A percentile compares a stretch with the other conserved stretches of the same genome.
Evolutionary conservation across 345 rosid genomes (phyloP).

Genomic region (Lepidium africanum): DNA sequence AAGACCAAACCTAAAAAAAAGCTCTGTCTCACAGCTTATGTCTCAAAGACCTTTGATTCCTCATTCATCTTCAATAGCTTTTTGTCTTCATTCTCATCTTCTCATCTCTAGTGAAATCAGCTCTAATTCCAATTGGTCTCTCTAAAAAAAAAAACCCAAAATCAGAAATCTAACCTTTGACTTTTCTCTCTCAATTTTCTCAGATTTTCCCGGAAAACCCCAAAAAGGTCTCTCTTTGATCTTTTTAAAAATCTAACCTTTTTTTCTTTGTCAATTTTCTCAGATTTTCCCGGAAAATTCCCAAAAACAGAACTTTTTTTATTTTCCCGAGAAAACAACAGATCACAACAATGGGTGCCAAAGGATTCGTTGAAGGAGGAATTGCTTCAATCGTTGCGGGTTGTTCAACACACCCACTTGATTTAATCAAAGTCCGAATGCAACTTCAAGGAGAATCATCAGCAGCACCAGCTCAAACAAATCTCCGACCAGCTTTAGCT

Average conservation of each 20-base stretch:
- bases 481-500: conserved; percentile 64
- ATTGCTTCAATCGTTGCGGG: conserved; percentile 78
- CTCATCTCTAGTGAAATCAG: conserved; percentile 63
- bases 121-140: conserved; percentile 46
- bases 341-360: conserved; percentile 45
- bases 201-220: background rate
- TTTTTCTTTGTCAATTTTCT: background rate
- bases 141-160: background rate
- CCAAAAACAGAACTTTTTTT: background rate
- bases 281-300: background rate
- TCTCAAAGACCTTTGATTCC: conserved; percentile 72
- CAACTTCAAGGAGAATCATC: conserved; percentile 67
- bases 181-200: background rate
- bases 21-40: conserved; percentile 36
- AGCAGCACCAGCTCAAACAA: conserved; percentile 28
- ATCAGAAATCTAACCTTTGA: background rate
- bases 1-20: background rate
- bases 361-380: conserved; percentile 90
- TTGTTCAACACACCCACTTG: conserved; percentile 79
- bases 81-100: conserved; percentile 64
- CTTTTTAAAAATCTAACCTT: background rate
- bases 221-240: background rate
- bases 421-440: conserved; percentile 84
- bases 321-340: background rate
- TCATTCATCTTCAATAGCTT: conserved; percentile 63